A percentile compares a stretch with the other conserved stretches of the same genome.
phyloP scores from a whole-genome alignment of 2,329 filamentous ascomycete genomes.

The Coniochaeta sp. region DNA sequence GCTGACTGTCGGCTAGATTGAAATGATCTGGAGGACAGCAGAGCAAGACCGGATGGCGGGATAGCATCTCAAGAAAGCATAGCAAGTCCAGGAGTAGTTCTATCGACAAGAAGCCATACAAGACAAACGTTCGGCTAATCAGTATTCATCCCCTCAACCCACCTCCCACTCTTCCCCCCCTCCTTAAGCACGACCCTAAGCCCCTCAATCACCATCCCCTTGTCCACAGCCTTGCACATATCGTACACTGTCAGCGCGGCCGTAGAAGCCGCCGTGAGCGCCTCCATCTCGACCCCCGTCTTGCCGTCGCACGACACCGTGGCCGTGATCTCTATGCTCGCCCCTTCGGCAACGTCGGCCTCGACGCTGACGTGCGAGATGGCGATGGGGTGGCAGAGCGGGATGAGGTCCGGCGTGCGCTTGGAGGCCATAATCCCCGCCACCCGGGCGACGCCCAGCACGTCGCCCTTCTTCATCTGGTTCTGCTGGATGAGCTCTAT shows the following conservation, averaged over 20 bases:
- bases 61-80: too few relatives aligned
- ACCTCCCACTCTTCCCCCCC: conserved; percentile 76
- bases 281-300: conserved; percentile 98
- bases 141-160: conserved; percentile 38
- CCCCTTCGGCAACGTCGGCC: conserved; percentile 34
- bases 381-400: conserved; percentile 80
- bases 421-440: conserved; percentile 97
- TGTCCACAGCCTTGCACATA: conserved; percentile 96
- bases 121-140: too few relatives aligned
- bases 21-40: too few relatives aligned
- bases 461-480: conserved; percentile 81
- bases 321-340: conserved; percentile 60
- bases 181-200: conserved; percentile 71
- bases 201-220: conserved; percentile 63
- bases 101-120: too few relatives aligned
- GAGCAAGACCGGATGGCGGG: too few relatives aligned
- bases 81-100: too few relatives aligned
- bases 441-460: conserved; percentile 76
- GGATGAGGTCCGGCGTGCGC: conserved; percentile 74
- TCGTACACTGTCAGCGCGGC: conserved; percentile 90
- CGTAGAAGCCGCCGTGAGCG: conserved; percentile 72
- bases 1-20: too few relatives aligned
- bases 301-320: conserved; percentile 77
- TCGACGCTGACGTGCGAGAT: conserved; percentile 71
- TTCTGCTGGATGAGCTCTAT: conserved; percentile 61